phyloP scores from a whole-genome alignment of 2,329 filamentous ascomycete genomes.

The Gnomoniopsis sp. region DNA sequence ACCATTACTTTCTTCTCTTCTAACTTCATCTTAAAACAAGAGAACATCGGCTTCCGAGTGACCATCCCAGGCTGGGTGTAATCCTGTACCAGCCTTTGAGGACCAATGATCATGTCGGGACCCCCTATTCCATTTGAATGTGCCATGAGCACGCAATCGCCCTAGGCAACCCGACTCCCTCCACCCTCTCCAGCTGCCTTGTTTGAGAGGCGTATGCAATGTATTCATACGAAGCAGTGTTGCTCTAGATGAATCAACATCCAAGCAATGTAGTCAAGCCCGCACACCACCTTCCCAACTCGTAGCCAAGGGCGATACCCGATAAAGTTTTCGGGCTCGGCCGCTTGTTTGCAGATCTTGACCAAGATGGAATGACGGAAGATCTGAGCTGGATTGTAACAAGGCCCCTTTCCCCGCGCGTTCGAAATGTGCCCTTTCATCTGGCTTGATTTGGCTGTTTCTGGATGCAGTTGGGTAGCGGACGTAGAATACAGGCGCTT shows the following conservation, averaged over 20 bases:
- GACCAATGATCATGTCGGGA: neutral
- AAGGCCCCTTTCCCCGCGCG: neutral
- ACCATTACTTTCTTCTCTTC: neutral
- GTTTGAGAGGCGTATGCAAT: neutral
- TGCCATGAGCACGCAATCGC: constrained; percentile 13
- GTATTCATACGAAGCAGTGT: neutral
- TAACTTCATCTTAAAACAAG: neutral
- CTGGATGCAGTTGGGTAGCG: no score
- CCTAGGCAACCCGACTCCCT: no score
- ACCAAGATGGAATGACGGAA: constrained; percentile 8
- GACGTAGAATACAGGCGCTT: neutral
- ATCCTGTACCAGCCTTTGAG: neutral
- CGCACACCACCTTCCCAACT: constrained; percentile 1
- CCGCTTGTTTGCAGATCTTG: constrained; percentile 6
- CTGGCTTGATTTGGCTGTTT: neutral
- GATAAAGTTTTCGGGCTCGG: neutral
- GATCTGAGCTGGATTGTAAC: constrained; percentile 8
- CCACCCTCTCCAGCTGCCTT: constrained; percentile 1
- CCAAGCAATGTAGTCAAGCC: neutral
- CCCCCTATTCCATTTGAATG: neutral
- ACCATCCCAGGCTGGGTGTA: no score
- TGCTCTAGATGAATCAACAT: neutral
- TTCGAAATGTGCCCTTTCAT: neutral
- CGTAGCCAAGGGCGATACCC: neutral
- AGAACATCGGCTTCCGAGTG: neutral